Evolutionary conservation across 2,329 filamentous ascomycete genomes (phyloP).

Genomic region (Ophiosphaerella korrae): DNA sequence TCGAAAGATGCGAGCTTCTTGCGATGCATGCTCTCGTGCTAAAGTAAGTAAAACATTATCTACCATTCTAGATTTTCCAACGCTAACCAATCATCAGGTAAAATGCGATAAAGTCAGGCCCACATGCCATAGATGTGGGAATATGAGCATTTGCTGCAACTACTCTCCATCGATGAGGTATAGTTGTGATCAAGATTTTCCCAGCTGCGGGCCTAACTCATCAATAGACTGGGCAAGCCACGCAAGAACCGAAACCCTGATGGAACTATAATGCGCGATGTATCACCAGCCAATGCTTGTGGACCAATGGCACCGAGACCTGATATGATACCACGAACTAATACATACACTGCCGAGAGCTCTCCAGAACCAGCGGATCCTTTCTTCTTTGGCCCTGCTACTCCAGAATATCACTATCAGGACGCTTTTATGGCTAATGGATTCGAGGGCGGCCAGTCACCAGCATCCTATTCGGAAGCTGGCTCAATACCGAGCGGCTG

Average conservation of each 20-base stretch:
- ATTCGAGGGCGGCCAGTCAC: constrained; percentile 42
- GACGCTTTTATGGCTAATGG: constrained; percentile 35
- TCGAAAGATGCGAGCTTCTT: constrained; percentile 46
- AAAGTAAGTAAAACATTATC: constrained; percentile 23
- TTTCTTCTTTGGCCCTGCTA: constrained; percentile 42
- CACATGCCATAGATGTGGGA: constrained; percentile 44
- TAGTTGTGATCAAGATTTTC: not conserved
- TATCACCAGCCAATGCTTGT: constrained; percentile 40
- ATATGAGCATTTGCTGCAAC: constrained; percentile 47
- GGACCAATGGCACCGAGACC: constrained; percentile 34
- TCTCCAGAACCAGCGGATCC: constrained; percentile 44
- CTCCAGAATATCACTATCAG: constrained; percentile 43
- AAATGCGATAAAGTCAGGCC: constrained; percentile 47
- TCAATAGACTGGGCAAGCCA: constrained; percentile 40
- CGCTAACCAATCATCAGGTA: constrained; percentile 27
- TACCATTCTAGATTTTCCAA: not conserved
- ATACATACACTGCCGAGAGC: constrained; percentile 38
- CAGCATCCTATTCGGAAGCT: constrained; percentile 37
- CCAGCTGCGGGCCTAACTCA: constrained; percentile 18
- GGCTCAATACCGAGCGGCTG: constrained; percentile 34
- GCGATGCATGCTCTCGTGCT: constrained; percentile 46
- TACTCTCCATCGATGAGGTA: constrained; percentile 49
- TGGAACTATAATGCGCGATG: constrained; percentile 41
- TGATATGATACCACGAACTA: constrained; percentile 40
- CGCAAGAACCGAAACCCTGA: constrained; percentile 46